Base-by-base conservation (phyloP, 2,329 filamentous ascomycete species). In the Cytospora mali region DNA sequence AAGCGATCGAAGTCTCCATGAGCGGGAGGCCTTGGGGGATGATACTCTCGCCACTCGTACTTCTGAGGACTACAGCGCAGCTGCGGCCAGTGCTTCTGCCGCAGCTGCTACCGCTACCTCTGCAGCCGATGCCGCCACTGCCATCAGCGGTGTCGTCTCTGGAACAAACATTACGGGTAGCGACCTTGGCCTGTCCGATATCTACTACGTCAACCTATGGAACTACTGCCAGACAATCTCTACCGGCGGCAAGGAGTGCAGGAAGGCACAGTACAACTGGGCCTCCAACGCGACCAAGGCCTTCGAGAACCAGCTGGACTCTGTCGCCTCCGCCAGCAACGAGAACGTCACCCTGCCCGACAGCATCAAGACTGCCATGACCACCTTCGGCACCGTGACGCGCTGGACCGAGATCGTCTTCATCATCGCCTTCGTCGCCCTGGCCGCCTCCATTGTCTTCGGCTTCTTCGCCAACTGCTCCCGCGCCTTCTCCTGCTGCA, bases 371-470 rank as follows among this genome's bases (percentile, higher is more conserved):
- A 80, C 84, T 55, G 87, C 89, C 18, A 78, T 98, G 69, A 84
- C 89, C 52, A 81, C 85, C 21, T 97, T 97, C 80, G 82, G 84
- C 72, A 85, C 83, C 58, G 86, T 93, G 35, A 84, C 86, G 62
- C 90, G 89, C 72, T 96, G 90, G 89, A 93, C 94, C 75, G 88
- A 93, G 76, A 83, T 94, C 64, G 87, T 88, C 66, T 97, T 93
- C 75, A 81, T 92, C 69, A 82, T 92, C 66, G 88, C 91, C 56
- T 83, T 93, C 69, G 76, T 88, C 66, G 81, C 87, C 21, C 90
- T 94, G 7, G 84, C 81, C 49, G 76, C 88, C 28, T 90, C 93
- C 75, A 82, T 97, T 64, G 66, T 95, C 51, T 78, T 96, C 53
- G 93, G 93, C 66, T 80, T 96, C 72, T 88, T 94, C 66, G 89